A percentile compares a stretch with the other conserved stretches of the same genome.
These are phyloP conservation scores for Purpureocillium takamizusanense DNA, from an alignment of 2,329 filamentous ascomycete genomes.

Conservation along the genomic window DNA sequence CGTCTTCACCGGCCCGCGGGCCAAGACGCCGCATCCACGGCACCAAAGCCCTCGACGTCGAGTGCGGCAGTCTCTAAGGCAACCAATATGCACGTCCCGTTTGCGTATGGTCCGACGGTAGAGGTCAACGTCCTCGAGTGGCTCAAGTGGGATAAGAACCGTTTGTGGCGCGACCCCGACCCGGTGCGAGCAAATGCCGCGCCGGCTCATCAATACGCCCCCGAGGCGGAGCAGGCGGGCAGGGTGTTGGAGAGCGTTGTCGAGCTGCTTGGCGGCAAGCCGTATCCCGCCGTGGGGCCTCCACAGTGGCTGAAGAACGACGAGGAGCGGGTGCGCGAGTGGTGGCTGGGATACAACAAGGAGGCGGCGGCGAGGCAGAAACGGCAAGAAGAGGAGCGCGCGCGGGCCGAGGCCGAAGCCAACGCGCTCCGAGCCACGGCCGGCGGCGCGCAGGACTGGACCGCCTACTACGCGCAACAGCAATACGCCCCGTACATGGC, in stretches of 20 bases:
- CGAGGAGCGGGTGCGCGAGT: slow-evolving; percentile 38
- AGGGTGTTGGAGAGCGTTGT: slow-evolving; percentile 33
- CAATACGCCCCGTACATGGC: slow-evolving; percentile 32
- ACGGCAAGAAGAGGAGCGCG: slow-evolving; percentile 26
- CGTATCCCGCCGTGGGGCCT: slow-evolving; percentile 40
- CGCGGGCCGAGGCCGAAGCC: slow-evolving; percentile 22
- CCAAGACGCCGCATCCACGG: slow-evolving; percentile 7
- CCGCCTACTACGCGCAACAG: slow-evolving; percentile 17
- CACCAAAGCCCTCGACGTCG: not conserved
- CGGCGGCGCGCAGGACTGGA: slow-evolving; percentile 16
- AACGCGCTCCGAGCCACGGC: slow-evolving; percentile 17
- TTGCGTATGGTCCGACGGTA: slow-evolving; percentile 21
- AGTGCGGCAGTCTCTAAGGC: not conserved
- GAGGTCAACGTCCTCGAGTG: slow-evolving; percentile 32
- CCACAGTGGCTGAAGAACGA: slow-evolving; percentile 42
- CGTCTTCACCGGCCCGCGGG: slow-evolving; percentile 17
- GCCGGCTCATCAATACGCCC: slow-evolving; percentile 26
- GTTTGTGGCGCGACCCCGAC: slow-evolving; percentile 32
- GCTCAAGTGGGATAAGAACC: slow-evolving; percentile 33
- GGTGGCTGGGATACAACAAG: slow-evolving; percentile 40
- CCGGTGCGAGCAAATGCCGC: slow-evolving; percentile 23
- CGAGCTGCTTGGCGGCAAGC: slow-evolving; percentile 31
- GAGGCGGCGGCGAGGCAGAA: slow-evolving; percentile 28
- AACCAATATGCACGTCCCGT: slow-evolving; percentile 20
- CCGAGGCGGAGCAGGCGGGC: slow-evolving; percentile 31